Conservation (phyloP, 176 grass and related monocot genomes). For the Urochloa ruziziensis region DNA sequence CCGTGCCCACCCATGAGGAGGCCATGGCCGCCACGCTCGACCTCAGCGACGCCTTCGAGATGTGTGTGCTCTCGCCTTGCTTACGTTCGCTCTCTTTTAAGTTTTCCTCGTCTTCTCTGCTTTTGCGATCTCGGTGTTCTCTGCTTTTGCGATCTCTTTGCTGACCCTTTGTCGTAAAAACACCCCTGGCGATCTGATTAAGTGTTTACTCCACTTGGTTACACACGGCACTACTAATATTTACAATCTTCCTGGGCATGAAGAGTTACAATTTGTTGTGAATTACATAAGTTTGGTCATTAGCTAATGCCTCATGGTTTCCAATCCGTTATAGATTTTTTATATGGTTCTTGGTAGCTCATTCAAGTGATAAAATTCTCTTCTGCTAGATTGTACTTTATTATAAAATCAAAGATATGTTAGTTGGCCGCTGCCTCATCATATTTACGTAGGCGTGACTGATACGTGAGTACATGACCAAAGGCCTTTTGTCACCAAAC, state of each 20-base stretch:
- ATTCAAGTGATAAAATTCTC: not conserved
- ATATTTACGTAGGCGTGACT: not conserved
- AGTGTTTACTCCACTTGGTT: not conserved
- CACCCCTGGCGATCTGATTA: not conserved
- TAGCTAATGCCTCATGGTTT: not conserved
- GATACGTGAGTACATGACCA: too few species aligned
- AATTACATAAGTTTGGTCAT: not conserved
- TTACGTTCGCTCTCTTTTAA: not conserved
- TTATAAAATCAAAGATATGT: not conserved
- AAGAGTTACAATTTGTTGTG: not conserved
- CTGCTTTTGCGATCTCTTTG: not conserved
- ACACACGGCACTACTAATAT: not conserved
- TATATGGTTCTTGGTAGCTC: not conserved
- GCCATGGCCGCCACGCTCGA: constrained; percentile 53
- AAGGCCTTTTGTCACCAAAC: not conserved
- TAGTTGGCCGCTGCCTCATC: not conserved
- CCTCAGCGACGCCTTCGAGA: constrained; percentile 43
- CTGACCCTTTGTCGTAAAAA: not conserved
- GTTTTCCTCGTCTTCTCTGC: not conserved
- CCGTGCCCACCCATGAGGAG: constrained; percentile 51
- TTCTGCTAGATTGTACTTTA: not conserved
- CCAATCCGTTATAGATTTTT: not conserved
- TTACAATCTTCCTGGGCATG: not conserved
- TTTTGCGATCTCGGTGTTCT: not conserved
- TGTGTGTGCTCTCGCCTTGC: constrained; percentile 22